Conservation (phyloP, 331 rosid genomes). For the Pyrus hybrid region DNA sequence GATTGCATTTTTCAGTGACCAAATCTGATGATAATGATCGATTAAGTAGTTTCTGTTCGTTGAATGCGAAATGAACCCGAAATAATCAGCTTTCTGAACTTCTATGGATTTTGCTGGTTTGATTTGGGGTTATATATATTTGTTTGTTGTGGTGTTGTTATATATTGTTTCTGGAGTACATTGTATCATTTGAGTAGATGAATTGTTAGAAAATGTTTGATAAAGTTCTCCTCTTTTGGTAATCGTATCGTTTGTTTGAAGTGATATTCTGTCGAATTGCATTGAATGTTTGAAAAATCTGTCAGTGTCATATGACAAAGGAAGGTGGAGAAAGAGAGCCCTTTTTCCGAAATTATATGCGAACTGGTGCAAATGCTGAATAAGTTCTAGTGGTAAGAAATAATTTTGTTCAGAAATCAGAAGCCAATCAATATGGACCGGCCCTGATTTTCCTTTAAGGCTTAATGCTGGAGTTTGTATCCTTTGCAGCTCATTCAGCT, state of each 20-base stretch:
- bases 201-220: not conserved
- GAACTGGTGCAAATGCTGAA: not conserved
- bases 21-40: constrained; percentile 8
- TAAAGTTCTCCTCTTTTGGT: not conserved
- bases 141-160: not conserved
- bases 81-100: not conserved
- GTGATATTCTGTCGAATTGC: not conserved
- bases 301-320: not conserved
- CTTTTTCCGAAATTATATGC: not conserved
- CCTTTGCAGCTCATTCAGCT: not conserved
- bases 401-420: not conserved
- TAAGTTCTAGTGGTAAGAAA: not conserved
- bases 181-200: not conserved
- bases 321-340: too few species aligned
- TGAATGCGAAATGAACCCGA: not conserved
- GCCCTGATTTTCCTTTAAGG: not conserved
- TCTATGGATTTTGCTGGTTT: not conserved
- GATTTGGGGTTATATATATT: not conserved
- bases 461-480: not conserved
- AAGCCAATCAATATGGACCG: not conserved
- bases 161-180: not conserved
- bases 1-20: constrained; percentile 23
- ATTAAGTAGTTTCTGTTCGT: not conserved
- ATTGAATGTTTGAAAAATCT: not conserved
- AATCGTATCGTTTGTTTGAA: not conserved